Evolutionary conservation across 139 green algal species (phyloP).

Genomic region (Bryopsis sp.): DNA sequence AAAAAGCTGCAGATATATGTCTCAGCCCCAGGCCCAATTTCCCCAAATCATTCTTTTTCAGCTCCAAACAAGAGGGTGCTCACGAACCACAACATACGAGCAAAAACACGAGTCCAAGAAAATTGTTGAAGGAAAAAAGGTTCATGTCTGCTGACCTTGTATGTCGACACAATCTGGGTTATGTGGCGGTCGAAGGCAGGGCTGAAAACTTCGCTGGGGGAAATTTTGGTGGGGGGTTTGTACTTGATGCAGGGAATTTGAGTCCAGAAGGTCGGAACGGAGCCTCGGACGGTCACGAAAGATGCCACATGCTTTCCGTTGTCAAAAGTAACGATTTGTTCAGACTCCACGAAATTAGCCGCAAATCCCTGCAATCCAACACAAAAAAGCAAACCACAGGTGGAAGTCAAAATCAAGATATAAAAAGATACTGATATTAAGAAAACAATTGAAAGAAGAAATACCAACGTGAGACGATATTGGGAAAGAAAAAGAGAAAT

Average conservation of each 20-base stretch:
- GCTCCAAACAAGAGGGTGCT: no score
- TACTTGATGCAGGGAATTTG: slow-evolving; percentile 85
- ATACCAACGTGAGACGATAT: slow-evolving; percentile 17
- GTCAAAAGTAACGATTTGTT: slow-evolving; percentile 64
- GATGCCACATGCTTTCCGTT: slow-evolving; percentile 27
- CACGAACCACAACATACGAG: no score
- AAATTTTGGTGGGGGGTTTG: slow-evolving; percentile 73
- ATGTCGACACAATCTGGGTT: slow-evolving; percentile 25
- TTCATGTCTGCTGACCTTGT: slow-evolving; percentile 28
- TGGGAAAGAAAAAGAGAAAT: background rate
- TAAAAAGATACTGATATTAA: background rate
- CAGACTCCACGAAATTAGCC: slow-evolving; percentile 88
- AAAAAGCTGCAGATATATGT: no score
- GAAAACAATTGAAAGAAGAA: background rate
- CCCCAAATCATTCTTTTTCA: no score
- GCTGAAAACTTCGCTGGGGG: slow-evolving; percentile 21
- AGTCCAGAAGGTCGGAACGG: slow-evolving; percentile 77
- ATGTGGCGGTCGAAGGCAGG: slow-evolving; percentile 27
- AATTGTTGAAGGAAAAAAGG: no score
- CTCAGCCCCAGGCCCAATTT: no score
- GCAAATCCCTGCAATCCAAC: slow-evolving; percentile 33
- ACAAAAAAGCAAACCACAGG: background rate
- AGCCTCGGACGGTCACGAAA: slow-evolving; percentile 53
- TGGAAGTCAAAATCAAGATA: background rate
- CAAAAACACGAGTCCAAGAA: no score